phyloP scores from a whole-genome alignment of 148 eudicot genomes.

The Cornus controversa region DNA sequence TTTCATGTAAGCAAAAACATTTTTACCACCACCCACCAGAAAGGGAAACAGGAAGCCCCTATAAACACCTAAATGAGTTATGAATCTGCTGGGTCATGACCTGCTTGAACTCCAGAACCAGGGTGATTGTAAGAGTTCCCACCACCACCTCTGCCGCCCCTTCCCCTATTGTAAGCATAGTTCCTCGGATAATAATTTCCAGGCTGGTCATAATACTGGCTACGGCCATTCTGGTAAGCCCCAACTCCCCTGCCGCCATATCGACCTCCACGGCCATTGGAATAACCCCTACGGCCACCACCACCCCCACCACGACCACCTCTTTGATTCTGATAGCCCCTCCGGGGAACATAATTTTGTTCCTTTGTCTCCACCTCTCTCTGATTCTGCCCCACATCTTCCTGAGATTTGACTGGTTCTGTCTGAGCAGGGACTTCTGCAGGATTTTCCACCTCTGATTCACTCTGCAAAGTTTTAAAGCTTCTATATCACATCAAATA shows the following conservation, averaged over 20 bases:
- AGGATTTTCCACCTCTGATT: slow-evolving; percentile 33
- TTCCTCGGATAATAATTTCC: slow-evolving; percentile 57
- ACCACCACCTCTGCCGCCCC: slow-evolving; percentile 35
- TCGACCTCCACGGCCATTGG: slow-evolving; percentile 81
- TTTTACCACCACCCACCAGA: not conserved
- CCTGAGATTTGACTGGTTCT: slow-evolving; percentile 31
- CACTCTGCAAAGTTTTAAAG: slow-evolving; percentile 37
- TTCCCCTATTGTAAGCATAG: slow-evolving; percentile 40
- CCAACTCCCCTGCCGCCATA: slow-evolving; percentile 62
- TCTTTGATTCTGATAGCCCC: slow-evolving; percentile 44
- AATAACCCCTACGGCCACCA: slow-evolving; percentile 60
- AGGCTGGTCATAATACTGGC: slow-evolving; percentile 56
- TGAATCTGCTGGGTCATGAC: slow-evolving; percentile 33
- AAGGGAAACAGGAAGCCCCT: not conserved
- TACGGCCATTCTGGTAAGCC: slow-evolving; percentile 67
- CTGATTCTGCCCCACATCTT: slow-evolving; percentile 21
- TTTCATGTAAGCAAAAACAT: not conserved
- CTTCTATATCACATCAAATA: not conserved
- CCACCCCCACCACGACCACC: slow-evolving; percentile 55
- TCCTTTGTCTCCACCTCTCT: slow-evolving; percentile 36
- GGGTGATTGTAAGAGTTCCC: slow-evolving; percentile 35
- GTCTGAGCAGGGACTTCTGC: slow-evolving; percentile 35
- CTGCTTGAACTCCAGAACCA: slow-evolving; percentile 38
- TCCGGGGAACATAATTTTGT: slow-evolving; percentile 41
- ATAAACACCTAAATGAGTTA: slow-evolving; percentile 15